Evolutionary conservation across 1,284 basidiomycete species (phyloP), one percentile per base, ranked within the genome.

Genomic region (Trichosporon sp.): DNA sequence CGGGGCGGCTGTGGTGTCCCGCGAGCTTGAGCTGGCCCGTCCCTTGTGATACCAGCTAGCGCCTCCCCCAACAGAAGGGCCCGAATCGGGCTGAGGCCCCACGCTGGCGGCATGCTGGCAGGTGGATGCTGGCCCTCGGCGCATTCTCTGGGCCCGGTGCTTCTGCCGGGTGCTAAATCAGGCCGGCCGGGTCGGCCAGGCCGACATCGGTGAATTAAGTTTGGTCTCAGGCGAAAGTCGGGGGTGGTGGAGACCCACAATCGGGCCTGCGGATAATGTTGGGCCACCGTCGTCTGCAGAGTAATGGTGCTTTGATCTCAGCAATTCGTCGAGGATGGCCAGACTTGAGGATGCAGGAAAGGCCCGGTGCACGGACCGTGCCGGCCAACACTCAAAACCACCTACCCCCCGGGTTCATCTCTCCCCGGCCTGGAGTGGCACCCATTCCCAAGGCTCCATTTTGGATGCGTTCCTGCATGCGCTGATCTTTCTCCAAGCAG

Each of bases 1-100:
- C 51, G 51, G 51, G 51, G 51, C 51, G 51, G 51, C 51, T 54
- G 51, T 54, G 51, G 51, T 54, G 51, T 54, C 51, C 51, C 51
- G 51, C 51, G 51, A 54, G 51, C 51, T 16, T 54, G 51, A 54
- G 8, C 19, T 54, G 51, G 8, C 43, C 43, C 43, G 51, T 21
- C 51, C 51, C 51, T 54, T 54, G 51, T 54, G 51, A 54, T 54
- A 5, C 51, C 51, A 54, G 51, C 51, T 19, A 21, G 51, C 51
- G 51, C 21, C 19, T 54, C 51, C 21, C 19, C 51, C 51, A 26
- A 54, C 51, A 54, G n/a, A 54, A 54, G 51, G 51, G 51, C 19
- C 51, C 51, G 51, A 54, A 21, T 10, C 51, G 19, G 51, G 19
- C 16, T 11, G 51, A n/a, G 51, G 51, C 51, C 51, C 51, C 51